Base-by-base conservation (phyloP, 2,329 filamentous ascomycete genomes). In the Penicillium sp. region DNA sequence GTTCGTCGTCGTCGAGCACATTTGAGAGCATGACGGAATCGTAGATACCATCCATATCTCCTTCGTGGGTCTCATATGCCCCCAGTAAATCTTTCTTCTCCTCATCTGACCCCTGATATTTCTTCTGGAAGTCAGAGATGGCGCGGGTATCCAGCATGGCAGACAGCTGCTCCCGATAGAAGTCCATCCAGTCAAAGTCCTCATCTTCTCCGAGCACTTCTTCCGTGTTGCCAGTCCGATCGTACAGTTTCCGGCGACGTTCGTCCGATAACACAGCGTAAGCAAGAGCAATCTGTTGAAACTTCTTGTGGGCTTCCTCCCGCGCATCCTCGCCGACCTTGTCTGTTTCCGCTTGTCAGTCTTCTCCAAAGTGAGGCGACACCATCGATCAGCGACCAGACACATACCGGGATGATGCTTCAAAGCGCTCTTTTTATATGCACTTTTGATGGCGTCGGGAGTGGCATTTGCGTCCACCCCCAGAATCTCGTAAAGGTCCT, bases 201-300 rank as follows among this genome's bases (percentile, higher is more conserved):
- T 79, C 77, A 60, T 88, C 84, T 36, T 75, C 68, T 20, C 76
- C 77, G 15, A 94, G 79, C 7, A 81, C 83, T 60, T 96, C 90
- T 8, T 86, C 81, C 0, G 90, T 97, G 40, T 85, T 93, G 39
- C 93, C 93, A 0, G 91, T 97, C 37, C 78, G 75, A 62, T 98
- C 91, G 71, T 95, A 98, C 43, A 87, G 86, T 54, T 82, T 81
- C 53, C 93, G 86, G 37, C 93, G 81, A 14, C 76, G 75, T 15
- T 84, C 76, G 54, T 96, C 87, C 20, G 87, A 95, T 23, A 98
- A 85, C 34, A 98, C 80, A 21, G 89, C 91, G 61, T 97, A 95
- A 36, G 93, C 91, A 58, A 96, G 91, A 16, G 91, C 91, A 54
- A 98, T 82, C 54, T 85, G 76, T 67, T 98, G 93, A 65, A 98